Percentiles rank a stretch among this genome's conserved stretches.
These are phyloP conservation scores for Lachnellula arida DNA, from an alignment of 2,329 filamentous ascomycete species.

Conservation along the genomic window DNA sequence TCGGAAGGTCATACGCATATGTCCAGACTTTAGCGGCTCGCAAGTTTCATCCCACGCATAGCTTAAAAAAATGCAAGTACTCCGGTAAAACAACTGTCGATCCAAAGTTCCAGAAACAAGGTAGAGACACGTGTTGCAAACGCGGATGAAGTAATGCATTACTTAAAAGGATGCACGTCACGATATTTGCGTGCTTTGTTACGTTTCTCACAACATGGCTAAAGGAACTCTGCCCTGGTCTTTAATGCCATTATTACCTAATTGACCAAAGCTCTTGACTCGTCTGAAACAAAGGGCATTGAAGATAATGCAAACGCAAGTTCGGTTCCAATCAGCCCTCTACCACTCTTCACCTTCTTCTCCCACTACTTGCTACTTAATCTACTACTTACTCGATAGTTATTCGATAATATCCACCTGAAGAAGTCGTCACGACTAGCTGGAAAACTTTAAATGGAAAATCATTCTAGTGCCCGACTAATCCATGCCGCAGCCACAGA, in stretches of 20 bases:
- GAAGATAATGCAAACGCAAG: background rate
- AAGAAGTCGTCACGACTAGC: background rate
- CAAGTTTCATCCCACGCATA: background rate
- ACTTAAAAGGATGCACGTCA: background rate
- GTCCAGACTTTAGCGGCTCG: no score
- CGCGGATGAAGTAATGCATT: slow-evolving; percentile 16
- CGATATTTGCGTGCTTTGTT: slow-evolving; percentile 2
- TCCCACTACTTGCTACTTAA: background rate
- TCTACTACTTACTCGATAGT: slow-evolving; percentile 15
- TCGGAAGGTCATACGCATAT: slow-evolving; percentile 21
- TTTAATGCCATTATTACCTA: slow-evolving; percentile 11
- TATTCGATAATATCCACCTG: slow-evolving; percentile 22
- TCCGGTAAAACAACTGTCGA: background rate
- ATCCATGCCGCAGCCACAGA: background rate
- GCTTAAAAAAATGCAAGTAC: background rate
- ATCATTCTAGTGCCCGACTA: background rate
- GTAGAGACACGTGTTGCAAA: background rate
- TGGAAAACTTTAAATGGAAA: background rate
- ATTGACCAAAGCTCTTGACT: slow-evolving; percentile 1
- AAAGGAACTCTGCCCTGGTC: background rate
- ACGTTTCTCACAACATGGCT: background rate
- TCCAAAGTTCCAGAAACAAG: background rate
- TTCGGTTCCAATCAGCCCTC: background rate
- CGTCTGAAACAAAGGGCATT: background rate
- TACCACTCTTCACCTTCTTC: background rate